Percentiles rank a stretch among this genome's conserved stretches.
Evolutionary conservation across 2,329 filamentous ascomycete genomes (phyloP).

Genomic region (Aspergillus neotritici): DNA sequence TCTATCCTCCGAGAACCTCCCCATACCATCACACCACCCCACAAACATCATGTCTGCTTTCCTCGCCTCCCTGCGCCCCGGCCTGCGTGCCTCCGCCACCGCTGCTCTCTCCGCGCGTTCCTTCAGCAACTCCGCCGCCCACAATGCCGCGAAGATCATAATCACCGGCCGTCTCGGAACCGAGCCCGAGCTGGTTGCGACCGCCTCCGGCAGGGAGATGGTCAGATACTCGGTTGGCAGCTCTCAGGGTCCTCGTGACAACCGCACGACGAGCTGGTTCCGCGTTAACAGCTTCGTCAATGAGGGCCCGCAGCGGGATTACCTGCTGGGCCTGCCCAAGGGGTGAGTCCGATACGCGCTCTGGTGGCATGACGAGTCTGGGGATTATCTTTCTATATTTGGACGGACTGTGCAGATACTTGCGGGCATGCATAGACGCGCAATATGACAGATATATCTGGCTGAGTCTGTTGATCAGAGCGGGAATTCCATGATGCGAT

Average conservation of each 20-base stretch:
- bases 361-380: too few species aligned
- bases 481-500: too few species aligned
- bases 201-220: constrained; percentile 65
- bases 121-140: constrained; percentile 64
- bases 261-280: constrained; percentile 81
- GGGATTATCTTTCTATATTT: background rate
- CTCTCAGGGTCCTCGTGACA: constrained; percentile 60
- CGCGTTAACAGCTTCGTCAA: constrained; percentile 64
- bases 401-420: background rate
- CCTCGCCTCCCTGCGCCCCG: constrained; percentile 50
- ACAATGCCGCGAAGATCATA: constrained; percentile 70
- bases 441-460: background rate
- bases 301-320: constrained; percentile 65
- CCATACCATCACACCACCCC: background rate
- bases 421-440: background rate
- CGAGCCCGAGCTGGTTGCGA: constrained; percentile 67
- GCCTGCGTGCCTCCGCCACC: constrained; percentile 42
- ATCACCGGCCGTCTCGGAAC: constrained; percentile 80
- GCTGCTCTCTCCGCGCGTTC: constrained; percentile 51
- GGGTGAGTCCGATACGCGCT: constrained; percentile 57
- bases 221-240: constrained; percentile 73
- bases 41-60: constrained; percentile 35
- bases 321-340: constrained; percentile 68
- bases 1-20: background rate
- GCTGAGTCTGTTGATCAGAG: too few species aligned